Conservation (phyloP, 129 eudicot genomes). For the Smallanthus sonchifolius region DNA sequence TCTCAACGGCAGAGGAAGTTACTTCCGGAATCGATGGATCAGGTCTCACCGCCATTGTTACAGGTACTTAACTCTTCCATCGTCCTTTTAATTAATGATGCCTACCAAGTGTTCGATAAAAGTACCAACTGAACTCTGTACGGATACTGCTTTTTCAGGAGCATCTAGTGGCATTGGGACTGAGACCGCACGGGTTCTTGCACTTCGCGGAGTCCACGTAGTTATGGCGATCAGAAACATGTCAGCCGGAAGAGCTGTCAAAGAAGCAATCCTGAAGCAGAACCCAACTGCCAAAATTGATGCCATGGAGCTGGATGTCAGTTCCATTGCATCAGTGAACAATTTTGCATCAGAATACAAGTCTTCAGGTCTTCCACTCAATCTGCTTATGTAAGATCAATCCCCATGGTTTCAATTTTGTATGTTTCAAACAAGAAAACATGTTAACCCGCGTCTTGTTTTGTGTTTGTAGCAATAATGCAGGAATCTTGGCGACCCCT, state of each 20-base stretch:
- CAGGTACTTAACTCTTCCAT: conserved; percentile 28
- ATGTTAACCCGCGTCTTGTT: neutral
- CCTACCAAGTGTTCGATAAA: conserved; percentile 20
- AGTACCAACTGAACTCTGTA: neutral
- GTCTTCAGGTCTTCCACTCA: conserved; percentile 50
- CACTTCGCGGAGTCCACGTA: conserved; percentile 72
- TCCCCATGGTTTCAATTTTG: neutral
- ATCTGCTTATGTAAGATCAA: conserved; percentile 56
- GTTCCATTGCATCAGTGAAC: conserved; percentile 50
- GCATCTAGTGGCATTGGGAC: conserved; percentile 70
- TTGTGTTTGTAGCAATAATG: conserved; percentile 54
- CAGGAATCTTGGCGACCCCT: conserved; percentile 53
- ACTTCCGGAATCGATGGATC: conserved; percentile 46
- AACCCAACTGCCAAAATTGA: conserved; percentile 53
- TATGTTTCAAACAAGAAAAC: neutral
- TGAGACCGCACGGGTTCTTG: conserved; percentile 73
- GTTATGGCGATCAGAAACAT: conserved; percentile 57
- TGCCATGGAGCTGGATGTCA: conserved; percentile 65
- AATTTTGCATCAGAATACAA: conserved; percentile 42
- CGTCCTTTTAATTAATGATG: neutral
- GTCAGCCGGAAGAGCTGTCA: conserved; percentile 34
- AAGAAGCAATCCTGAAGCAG: conserved; percentile 37
- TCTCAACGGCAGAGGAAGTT: conserved; percentile 55
- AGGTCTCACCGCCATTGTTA: conserved; percentile 58
- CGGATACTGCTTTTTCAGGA: conserved; percentile 28